Conservation (phyloP, 108 stramenopile species). For the Pseudonitzschia pungens region DNA sequence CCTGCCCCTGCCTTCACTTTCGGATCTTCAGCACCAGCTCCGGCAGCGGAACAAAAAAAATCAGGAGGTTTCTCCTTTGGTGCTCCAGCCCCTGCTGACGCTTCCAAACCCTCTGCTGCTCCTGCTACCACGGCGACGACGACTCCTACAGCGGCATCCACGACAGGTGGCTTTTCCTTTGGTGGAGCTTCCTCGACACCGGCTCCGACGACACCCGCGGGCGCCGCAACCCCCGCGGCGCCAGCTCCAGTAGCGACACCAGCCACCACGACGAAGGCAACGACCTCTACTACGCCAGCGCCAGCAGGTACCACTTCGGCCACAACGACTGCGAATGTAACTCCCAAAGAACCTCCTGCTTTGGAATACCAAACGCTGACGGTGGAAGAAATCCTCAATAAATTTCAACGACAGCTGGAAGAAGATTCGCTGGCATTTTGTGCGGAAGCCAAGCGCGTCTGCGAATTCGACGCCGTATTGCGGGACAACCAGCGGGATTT, state of each 20-base stretch:
- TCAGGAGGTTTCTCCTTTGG: neutral
- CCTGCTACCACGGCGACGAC: neutral
- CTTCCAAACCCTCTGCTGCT: neutral
- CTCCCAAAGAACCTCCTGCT: constrained; percentile 46
- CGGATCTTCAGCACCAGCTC: constrained; percentile 17
- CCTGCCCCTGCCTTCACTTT: constrained; percentile 18
- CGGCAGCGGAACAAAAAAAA: neutral
- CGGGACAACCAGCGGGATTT: constrained; percentile 69
- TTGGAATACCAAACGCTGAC: constrained; percentile 80
- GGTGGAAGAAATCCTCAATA: constrained; percentile 83
- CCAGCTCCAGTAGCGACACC: constrained; percentile 32
- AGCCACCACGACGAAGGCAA: constrained; percentile 2
- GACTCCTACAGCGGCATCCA: constrained; percentile 3
- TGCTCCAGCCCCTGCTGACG: neutral
- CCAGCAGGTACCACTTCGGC: constrained; percentile 13
- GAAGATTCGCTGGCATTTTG: constrained; percentile 62
- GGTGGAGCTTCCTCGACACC: constrained; percentile 22
- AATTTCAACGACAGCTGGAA: constrained; percentile 76
- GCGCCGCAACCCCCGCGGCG: constrained; percentile 30
- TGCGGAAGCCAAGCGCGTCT: constrained; percentile 75
- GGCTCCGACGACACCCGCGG: constrained; percentile 25
- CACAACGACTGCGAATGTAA: constrained; percentile 8
- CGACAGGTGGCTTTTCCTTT: constrained; percentile 30
- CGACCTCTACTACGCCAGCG: constrained; percentile 11
- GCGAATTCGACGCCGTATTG: constrained; percentile 74